These are phyloP conservation scores for Eutypa lata DNA, from an alignment of 2,329 filamentous ascomycete species.

Conservation along the genomic window DNA sequence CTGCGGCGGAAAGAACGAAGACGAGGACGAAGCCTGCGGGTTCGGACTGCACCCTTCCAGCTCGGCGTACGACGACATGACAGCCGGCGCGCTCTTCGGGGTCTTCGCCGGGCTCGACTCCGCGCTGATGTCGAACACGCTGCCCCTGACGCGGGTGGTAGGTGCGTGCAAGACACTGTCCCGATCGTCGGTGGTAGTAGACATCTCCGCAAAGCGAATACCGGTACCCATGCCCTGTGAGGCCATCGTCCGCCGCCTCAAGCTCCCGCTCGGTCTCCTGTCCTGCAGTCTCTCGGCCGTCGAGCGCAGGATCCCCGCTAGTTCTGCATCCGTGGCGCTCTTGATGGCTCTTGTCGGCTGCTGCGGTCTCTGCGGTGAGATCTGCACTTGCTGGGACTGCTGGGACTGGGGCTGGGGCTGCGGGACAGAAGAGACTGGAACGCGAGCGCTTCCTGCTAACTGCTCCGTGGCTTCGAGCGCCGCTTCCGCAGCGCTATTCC, in stretches of 20 bases:
- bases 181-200: background rate
- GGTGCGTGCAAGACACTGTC: background rate
- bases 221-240: background rate
- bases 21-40: constrained; percentile 1
- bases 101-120: constrained; percentile 25
- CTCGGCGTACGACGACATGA: constrained; percentile 18
- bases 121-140: constrained; percentile 10
- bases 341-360: constrained; percentile 20
- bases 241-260: constrained; percentile 24
- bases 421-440: constrained; percentile 8
- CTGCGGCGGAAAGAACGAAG: constrained; percentile 1
- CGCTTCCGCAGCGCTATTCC: constrained; percentile 1
- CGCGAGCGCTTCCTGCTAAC: constrained; percentile 22
- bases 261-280: constrained; percentile 25
- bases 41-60: constrained; percentile 17
- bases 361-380: constrained; percentile 14
- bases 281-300: constrained; percentile 50
- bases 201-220: background rate
- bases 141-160: background rate
- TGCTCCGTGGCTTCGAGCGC: constrained; percentile 22
- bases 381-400: constrained; percentile 6
- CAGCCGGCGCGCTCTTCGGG: constrained; percentile 27
- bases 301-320: constrained; percentile 49
- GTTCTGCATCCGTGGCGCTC: constrained; percentile 42
- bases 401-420: background rate